Base-by-base conservation (phyloP, 108 stramenopile genomes). In the Cyclostephanos tholiformis region DNA sequence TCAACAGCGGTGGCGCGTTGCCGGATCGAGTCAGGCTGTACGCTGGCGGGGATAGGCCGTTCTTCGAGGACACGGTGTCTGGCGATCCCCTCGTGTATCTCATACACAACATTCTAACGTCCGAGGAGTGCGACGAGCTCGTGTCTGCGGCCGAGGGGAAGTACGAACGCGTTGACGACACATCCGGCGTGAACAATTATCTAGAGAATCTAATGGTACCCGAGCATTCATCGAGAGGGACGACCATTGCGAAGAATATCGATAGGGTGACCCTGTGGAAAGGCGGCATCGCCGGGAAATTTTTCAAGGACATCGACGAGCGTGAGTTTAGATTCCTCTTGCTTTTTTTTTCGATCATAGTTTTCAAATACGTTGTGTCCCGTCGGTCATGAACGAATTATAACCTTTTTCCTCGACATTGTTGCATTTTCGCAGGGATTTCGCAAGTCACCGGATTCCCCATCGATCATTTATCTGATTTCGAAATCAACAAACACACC, bases 361-460 rank as follows among this genome's bases (percentile, higher is more conserved):
- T n/a, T n/a, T n/a, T n/a, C n/a, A n/a, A n/a, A n/a, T n/a, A 25
- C 52, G 52, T 19, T 25, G 19, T 19, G 2, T 2, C 49, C 16
- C 16, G n/a, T 6, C 16, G 19, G 4, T 55, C 23, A 1, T 2
- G 12, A 27, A 27, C 1, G 2, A 27, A 27, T 26, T 55, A 8
- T 26, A 27, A 55, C 26, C 5, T 23, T 26, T 10, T 8, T 55
- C 25, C 7, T 8, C 12, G 23, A 55, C 53, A 27, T 32, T 57
- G 13, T 57, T 14, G 14, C 57, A 58, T 27, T 32, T 27, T 58
- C 26, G 17, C 30, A 58, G 57, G 57, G 8, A 92, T 96, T 63
- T 90, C 92, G 55, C 95, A 96, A 66, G 95, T 93, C 6, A 96
- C 92, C 46, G 92, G 90, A 6, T 96, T 91, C 65, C 92, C 95